Evolutionary conservation across 768 basidiomycete genomes (phyloP).

Genomic region (Leccinum pellstonianum): DNA sequence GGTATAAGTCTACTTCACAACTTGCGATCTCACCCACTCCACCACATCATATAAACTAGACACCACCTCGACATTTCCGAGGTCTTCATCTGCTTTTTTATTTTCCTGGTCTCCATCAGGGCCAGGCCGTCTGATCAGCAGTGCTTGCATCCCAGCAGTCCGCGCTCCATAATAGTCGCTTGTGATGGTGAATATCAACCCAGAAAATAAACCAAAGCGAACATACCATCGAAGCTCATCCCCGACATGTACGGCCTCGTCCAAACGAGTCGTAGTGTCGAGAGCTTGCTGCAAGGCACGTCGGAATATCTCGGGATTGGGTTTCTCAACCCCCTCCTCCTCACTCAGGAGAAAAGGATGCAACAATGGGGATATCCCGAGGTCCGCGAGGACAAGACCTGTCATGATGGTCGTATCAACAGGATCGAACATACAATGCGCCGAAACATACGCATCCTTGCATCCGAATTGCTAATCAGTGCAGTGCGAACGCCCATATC

Average conservation of each 20-base stretch:
- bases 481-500: constrained; percentile 50
- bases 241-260: constrained; percentile 67
- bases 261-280: neutral
- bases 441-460: constrained; percentile 57
- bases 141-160: constrained; percentile 51
- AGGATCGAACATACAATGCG: neutral
- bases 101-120: constrained; percentile 46
- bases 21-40: constrained; percentile 34
- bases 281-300: constrained; percentile 34
- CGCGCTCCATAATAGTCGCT: constrained; percentile 70
- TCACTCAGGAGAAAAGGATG: constrained; percentile 67
- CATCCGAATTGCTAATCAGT: constrained; percentile 71
- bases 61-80: constrained; percentile 41
- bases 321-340: constrained; percentile 69
- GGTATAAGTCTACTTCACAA: constrained; percentile 1
- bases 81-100: constrained; percentile 43
- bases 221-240: constrained; percentile 68
- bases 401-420: constrained; percentile 16
- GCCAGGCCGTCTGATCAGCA: constrained; percentile 55
- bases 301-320: constrained; percentile 55
- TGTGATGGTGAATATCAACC: constrained; percentile 5
- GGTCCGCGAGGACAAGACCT: constrained; percentile 56
- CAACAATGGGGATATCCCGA: constrained; percentile 50
- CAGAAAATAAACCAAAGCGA: neutral
- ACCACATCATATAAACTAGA: constrained; percentile 36